Evolutionary conservation across 345 rosid species (phyloP).

Genomic region (Populus davidiana): DNA sequence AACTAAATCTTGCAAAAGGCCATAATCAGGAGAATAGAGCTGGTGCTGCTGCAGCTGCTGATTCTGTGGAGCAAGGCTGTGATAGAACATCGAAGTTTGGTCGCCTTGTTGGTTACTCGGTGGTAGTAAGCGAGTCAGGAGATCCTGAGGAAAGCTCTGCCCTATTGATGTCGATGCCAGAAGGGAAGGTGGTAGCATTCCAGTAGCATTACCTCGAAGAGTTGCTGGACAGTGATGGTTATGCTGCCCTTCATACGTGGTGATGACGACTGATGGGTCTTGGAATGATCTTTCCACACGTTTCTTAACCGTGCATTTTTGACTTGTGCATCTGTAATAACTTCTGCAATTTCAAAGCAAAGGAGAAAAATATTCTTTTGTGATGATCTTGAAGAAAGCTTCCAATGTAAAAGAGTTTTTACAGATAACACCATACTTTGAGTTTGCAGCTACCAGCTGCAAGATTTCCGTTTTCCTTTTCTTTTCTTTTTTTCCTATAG

Average conservation of each 20-base stretch:
- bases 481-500: background rate
- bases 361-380: background rate
- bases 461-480: background rate
- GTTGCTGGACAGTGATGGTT: slow-evolving; percentile 72
- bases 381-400: background rate
- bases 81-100: slow-evolving; percentile 14
- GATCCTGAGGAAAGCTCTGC: slow-evolving; percentile 23
- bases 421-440: background rate
- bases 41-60: slow-evolving; percentile 25
- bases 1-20: slow-evolving; percentile 34
- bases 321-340: slow-evolving; percentile 90
- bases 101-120: slow-evolving; percentile 6
- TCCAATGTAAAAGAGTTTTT: background rate
- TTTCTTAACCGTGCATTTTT: slow-evolving; percentile 82
- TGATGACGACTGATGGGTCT: slow-evolving; percentile 82
- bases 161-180: slow-evolving; percentile 16
- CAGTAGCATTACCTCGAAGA: slow-evolving; percentile 56
- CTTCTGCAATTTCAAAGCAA: slow-evolving; percentile 45
- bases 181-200: slow-evolving; percentile 39
- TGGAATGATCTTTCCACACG: slow-evolving; percentile 85
- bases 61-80: slow-evolving; percentile 3
- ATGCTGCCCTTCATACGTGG: slow-evolving; percentile 90
- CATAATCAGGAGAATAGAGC: slow-evolving; percentile 21
- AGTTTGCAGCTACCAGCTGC: background rate
- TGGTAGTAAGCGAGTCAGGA: slow-evolving; percentile 21